Evolutionary conservation across 768 basidiomycete species (phyloP).

Genomic region (Mycena capillaripes): DNA sequence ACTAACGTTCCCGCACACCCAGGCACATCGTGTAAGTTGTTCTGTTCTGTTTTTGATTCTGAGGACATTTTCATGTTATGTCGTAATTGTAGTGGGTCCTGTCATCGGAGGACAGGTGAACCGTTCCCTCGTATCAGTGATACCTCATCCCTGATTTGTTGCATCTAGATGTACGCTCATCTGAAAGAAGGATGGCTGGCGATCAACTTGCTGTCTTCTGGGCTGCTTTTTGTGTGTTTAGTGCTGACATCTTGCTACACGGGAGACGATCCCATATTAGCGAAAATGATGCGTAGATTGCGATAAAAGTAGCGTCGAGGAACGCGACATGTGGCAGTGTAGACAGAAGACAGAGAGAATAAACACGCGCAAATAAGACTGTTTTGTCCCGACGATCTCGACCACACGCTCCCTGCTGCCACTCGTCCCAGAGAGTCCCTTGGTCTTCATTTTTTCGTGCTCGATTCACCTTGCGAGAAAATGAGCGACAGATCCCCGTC

Average conservation of each 20-base stretch:
- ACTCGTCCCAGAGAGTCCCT: too few species aligned
- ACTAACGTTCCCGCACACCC: conserved; percentile 16
- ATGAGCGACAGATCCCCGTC: conserved; percentile 39
- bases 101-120: conserved; percentile 76
- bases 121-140: not conserved
- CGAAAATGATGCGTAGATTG: conserved; percentile 34
- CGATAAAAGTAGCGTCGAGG: not conserved
- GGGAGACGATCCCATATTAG: conserved; percentile 59
- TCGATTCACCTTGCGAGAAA: not conserved
- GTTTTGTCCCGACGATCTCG: too few species aligned
- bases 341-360: too few species aligned
- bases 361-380: too few species aligned
- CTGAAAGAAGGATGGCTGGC: conserved; percentile 70
- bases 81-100: conserved; percentile 68
- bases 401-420: too few species aligned
- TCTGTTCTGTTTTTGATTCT: not conserved
- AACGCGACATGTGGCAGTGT: not conserved
- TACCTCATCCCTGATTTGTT: conserved; percentile 7
- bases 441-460: too few species aligned
- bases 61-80: not conserved
- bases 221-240: conserved; percentile 55
- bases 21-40: conserved; percentile 67
- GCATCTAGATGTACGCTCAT: conserved; percentile 71
- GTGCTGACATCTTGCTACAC: conserved; percentile 60
- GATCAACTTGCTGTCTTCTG: conserved; percentile 64